These are phyloP conservation scores for Daldinia sp. DNA, from an alignment of 2,329 filamentous ascomycete genomes.

Conservation along the genomic window DNA sequence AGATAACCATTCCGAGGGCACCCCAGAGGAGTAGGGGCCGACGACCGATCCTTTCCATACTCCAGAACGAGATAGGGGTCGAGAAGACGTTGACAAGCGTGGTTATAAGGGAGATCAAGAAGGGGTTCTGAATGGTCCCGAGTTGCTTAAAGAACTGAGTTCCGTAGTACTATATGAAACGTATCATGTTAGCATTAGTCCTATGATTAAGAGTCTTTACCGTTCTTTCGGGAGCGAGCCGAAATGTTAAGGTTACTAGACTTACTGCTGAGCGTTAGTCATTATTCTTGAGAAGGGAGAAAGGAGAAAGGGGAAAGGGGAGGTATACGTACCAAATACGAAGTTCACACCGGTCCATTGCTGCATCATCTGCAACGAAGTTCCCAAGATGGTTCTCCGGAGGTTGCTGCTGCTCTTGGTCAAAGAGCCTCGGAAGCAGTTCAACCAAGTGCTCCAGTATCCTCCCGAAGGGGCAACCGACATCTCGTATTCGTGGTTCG, in stretches of 20 bases:
- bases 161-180: no score
- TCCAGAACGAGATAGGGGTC: slow-evolving; percentile 87
- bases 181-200: no score
- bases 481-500: slow-evolving; percentile 88
- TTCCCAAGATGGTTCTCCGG: slow-evolving; percentile 75
- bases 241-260: no score
- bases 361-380: slow-evolving; percentile 82
- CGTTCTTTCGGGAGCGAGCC: no score
- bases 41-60: slow-evolving; percentile 82
- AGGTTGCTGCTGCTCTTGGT: slow-evolving; percentile 70
- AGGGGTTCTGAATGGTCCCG: slow-evolving; percentile 77
- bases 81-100: slow-evolving; percentile 88
- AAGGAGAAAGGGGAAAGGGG: no score
- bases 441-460: slow-evolving; percentile 74
- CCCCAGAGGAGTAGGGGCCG: slow-evolving; percentile 81
- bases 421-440: slow-evolving; percentile 72
- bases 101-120: slow-evolving; percentile 85
- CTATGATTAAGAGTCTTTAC: no score
- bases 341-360: slow-evolving; percentile 88
- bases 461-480: slow-evolving; percentile 69
- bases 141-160: slow-evolving; percentile 84
- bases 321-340: no score
- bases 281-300: no score
- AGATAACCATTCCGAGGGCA: slow-evolving; percentile 82
- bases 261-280: no score